Evolutionary conservation across 306 rosid species (phyloP).

Genomic region (Begonia peltatifolia): DNA sequence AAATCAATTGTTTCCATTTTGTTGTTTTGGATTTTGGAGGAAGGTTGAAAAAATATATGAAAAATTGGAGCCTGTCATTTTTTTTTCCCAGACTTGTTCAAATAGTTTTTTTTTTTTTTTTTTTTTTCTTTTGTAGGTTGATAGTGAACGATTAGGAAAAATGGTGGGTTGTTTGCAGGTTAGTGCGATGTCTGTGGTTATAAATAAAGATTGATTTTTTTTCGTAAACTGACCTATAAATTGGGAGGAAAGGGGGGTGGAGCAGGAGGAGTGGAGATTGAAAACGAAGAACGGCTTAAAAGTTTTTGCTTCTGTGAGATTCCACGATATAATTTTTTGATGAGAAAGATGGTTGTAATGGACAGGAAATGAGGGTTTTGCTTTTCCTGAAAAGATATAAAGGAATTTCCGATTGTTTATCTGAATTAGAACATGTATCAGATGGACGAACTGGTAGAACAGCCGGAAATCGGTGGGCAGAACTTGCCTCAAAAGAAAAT

Average conservation of each 20-base stretch:
- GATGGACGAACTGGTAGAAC: constrained; percentile 31
- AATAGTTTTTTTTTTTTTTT: no score
- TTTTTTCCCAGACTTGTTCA: no score
- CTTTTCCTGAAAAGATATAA: constrained; percentile 16
- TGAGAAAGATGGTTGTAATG: constrained; percentile 3
- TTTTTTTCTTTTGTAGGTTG: no score
- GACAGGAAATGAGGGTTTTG: constrained; percentile 26
- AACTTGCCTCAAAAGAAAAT: constrained; percentile 53
- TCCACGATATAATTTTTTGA: no score
- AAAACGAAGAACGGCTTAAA: background rate
- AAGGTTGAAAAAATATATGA: no score
- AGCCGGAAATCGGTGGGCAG: constrained; percentile 20
- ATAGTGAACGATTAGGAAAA: background rate
- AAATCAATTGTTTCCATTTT: no score
- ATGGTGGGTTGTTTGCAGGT: background rate
- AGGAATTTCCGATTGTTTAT: background rate
- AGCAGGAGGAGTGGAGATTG: no score
- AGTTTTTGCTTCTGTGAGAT: no score
- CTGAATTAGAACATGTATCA: constrained; percentile 1
- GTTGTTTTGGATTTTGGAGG: no score
- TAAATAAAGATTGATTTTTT: constrained; percentile 8
- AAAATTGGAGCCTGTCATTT: no score
- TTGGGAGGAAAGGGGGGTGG: background rate
- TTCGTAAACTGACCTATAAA: background rate
- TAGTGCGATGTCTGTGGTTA: background rate